These are phyloP conservation scores for Candida dendrica DNA, from an alignment of 805 yeast genomes.

Conservation along the genomic window DNA sequence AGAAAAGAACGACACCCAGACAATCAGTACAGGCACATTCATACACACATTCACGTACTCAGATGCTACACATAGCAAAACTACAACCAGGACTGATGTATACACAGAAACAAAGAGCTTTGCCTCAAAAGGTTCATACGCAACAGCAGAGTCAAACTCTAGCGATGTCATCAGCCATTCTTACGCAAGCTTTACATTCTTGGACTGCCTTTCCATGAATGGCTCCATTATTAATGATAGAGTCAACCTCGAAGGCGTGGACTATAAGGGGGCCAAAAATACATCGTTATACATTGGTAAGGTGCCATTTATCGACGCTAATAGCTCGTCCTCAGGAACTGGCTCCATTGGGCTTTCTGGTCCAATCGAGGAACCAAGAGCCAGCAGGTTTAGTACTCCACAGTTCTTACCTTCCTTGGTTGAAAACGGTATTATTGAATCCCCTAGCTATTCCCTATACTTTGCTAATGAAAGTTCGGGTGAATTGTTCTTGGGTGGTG, in stretches of 20 bases:
- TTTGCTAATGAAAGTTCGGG: conserved; percentile 18
- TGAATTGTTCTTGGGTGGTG: conserved; percentile 48
- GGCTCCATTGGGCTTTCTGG: conserved; percentile 46
- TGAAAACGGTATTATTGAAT: conserved; percentile 22
- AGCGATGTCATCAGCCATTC: too few species aligned
- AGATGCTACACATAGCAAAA: too few species aligned
- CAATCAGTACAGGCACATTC: not conserved
- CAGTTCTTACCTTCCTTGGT: conserved; percentile 24
- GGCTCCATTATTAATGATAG: too few species aligned
- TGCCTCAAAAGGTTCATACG: not conserved
- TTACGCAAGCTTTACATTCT: too few species aligned
- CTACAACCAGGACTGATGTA: not conserved
- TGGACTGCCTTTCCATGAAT: too few species aligned
- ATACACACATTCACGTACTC: not conserved
- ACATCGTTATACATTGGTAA: conserved; percentile 9
- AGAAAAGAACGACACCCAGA: conserved; percentile 1
- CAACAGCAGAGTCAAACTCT: not conserved
- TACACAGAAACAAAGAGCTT: not conserved
- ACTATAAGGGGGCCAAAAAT: not conserved
- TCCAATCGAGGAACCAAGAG: conserved; percentile 3
- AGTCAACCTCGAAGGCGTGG: not conserved
- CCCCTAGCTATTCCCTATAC: conserved; percentile 39
- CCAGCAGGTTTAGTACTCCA: not conserved
- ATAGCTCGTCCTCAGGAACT: conserved; percentile 26
- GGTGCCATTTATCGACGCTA: conserved; percentile 30